Evolutionary conservation across 2,329 filamentous ascomycete genomes (phyloP).

Genomic region (Fusarium concolor): DNA sequence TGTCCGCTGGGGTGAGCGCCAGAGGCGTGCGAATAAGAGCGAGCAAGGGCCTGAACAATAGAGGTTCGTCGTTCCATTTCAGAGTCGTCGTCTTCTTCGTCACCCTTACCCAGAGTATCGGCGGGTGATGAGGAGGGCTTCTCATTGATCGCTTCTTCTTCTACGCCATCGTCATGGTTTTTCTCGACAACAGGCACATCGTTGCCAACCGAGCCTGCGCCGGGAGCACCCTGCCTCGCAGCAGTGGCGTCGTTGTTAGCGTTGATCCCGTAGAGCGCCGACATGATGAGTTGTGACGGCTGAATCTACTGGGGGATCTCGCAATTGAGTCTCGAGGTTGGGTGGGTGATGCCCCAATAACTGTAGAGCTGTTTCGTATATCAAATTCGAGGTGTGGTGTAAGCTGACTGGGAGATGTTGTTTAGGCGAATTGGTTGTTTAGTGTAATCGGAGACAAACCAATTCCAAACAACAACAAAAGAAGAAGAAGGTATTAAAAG

Average conservation of each 20-base stretch:
- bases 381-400: not conserved
- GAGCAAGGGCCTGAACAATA: slow-evolving; percentile 66
- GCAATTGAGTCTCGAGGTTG: slow-evolving; percentile 28
- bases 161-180: slow-evolving; percentile 50
- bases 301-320: slow-evolving; percentile 28
- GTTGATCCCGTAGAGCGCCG: slow-evolving; percentile 43
- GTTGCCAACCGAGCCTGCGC: slow-evolving; percentile 43
- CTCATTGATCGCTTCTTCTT: slow-evolving; percentile 42
- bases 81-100: slow-evolving; percentile 47
- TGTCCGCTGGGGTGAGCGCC: slow-evolving; percentile 46
- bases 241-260: slow-evolving; percentile 63
- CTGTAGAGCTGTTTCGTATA: slow-evolving; percentile 6
- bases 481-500: slow-evolving; percentile 30
- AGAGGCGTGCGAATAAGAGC: slow-evolving; percentile 65
- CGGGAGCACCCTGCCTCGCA: slow-evolving; percentile 56
- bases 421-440: slow-evolving; percentile 12
- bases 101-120: slow-evolving; percentile 48
- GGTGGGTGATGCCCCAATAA: slow-evolving; percentile 12
- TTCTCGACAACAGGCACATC: slow-evolving; percentile 42
- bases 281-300: slow-evolving; percentile 38
- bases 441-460: slow-evolving; percentile 3
- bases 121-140: slow-evolving; percentile 46
- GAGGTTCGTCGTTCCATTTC: slow-evolving; percentile 64
- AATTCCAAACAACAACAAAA: slow-evolving; percentile 5
- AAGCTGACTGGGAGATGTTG: not conserved